These are phyloP conservation scores for Medicago ruthenica DNA, from an alignment of 306 rosid genomes.

Conservation along the genomic window DNA sequence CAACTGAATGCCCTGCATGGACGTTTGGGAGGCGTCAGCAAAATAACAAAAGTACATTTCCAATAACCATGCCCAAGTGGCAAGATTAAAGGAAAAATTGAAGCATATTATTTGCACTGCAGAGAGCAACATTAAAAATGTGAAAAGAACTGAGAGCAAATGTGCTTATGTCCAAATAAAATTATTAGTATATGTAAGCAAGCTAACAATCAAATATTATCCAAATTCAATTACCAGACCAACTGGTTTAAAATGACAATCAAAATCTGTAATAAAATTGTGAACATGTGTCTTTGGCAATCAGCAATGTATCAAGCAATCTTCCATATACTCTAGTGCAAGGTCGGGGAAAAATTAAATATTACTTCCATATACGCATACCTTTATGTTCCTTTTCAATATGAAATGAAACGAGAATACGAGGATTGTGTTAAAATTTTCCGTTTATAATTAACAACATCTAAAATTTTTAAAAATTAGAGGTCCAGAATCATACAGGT, in stretches of 20 bases:
- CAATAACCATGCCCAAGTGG: slow-evolving; percentile 3
- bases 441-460: slow-evolving; percentile 23
- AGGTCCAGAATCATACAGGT: slow-evolving; percentile 10
- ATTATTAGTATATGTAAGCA: slow-evolving; percentile 14
- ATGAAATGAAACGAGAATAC: slow-evolving; percentile 22
- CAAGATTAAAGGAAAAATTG: slow-evolving; percentile 25
- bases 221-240: slow-evolving; percentile 13
- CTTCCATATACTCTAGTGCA: slow-evolving; percentile 20
- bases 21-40: slow-evolving; percentile 25
- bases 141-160: slow-evolving; percentile 23
- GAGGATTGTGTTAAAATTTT: slow-evolving; percentile 12
- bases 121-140: slow-evolving; percentile 26
- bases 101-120: slow-evolving; percentile 25
- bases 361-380: neutral
- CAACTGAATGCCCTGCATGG: slow-evolving; percentile 53
- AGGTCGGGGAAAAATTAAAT: neutral
- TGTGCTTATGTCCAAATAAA: slow-evolving; percentile 23
- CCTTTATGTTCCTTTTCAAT: slow-evolving; percentile 26
- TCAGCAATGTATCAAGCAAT: slow-evolving; percentile 16
- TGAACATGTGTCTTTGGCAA: slow-evolving; percentile 22
- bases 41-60: slow-evolving; percentile 33
- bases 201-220: slow-evolving; percentile 27
- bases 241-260: slow-evolving; percentile 19
- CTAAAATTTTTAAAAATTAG: slow-evolving; percentile 1
- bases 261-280: slow-evolving; percentile 4